These are phyloP conservation scores for Imleria badia DNA, from an alignment of 768 basidiomycete species.

Conservation along the genomic window DNA sequence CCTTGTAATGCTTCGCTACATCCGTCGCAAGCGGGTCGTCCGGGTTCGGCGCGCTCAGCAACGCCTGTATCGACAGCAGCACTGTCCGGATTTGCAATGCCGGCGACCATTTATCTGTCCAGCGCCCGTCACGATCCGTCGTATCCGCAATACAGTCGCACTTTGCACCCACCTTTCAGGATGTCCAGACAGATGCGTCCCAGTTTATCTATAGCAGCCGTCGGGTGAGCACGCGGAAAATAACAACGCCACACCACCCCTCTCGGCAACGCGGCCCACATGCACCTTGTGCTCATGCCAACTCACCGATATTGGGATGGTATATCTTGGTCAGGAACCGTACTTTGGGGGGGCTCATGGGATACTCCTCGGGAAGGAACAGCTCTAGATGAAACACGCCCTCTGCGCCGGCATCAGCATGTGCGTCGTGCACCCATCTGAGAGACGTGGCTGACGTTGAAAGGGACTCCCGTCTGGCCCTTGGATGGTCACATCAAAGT, in stretches of 20 bases:
- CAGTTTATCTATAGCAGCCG: conserved; percentile 74
- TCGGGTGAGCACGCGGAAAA: conserved; percentile 25
- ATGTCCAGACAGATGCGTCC: conserved; percentile 99
- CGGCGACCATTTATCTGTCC: conserved; percentile 96
- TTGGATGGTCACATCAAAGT: conserved; percentile 97
- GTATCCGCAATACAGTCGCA: neutral
- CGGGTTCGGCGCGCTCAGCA: conserved; percentile 94
- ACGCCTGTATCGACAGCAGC: conserved; percentile 93
- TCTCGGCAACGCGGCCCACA: neutral
- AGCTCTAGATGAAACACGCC: conserved; percentile 95
- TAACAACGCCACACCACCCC: conserved; percentile 14
- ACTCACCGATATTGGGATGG: conserved; percentile 97
- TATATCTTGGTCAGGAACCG: conserved; percentile 98
- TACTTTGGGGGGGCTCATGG: conserved; percentile 99
- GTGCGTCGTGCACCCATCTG: neutral
- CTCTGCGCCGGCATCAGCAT: conserved; percentile 45
- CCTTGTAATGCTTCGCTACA: conserved; percentile 98
- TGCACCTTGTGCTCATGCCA: neutral
- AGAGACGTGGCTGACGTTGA: conserved; percentile 52
- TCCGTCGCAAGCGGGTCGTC: conserved; percentile 94
- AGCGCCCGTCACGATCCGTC: neutral
- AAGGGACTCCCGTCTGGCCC: conserved; percentile 96
- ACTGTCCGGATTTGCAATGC: conserved; percentile 99
- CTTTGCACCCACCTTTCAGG: conserved; percentile 72
- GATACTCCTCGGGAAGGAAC: conserved; percentile 98